A percentile compares a stretch with the other conserved stretches of the same genome.
Evolutionary conservation across 257 asterid species (phyloP).

Genomic region (Solanum corneliomulleri): DNA sequence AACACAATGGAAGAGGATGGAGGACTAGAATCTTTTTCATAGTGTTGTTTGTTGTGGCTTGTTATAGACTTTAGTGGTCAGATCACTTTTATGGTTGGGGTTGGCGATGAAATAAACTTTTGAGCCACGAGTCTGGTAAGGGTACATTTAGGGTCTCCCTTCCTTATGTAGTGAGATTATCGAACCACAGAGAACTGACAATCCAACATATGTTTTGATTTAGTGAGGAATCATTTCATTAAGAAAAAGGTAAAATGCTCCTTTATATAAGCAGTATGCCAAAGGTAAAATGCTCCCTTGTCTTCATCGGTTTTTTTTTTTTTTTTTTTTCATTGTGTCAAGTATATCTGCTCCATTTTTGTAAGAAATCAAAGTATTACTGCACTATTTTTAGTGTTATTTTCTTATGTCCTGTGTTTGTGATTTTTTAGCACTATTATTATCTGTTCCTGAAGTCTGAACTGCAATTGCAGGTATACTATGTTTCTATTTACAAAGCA

Average conservation of each 20-base stretch:
- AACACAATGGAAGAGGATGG: background rate
- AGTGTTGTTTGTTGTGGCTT: background rate
- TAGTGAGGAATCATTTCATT: background rate
- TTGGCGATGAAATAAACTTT: background rate
- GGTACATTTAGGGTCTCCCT: background rate
- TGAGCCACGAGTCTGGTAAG: background rate
- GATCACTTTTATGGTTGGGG: background rate
- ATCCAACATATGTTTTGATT: background rate
- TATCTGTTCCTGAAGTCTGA: background rate
- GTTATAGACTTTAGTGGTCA: background rate
- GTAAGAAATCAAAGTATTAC: background rate
- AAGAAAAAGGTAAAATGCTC: background rate
- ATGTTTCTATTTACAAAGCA: constrained; percentile 86
- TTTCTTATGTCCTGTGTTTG: background rate
- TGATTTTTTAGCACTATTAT: background rate
- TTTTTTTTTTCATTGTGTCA: background rate
- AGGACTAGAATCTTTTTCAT: background rate
- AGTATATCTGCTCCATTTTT: background rate
- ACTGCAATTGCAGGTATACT: constrained; percentile 61
- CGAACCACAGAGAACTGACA: background rate
- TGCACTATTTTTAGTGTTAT: background rate
- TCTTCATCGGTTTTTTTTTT: background rate
- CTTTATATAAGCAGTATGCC: background rate
- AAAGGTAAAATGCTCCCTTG: background rate
- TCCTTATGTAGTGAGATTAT: background rate